Evolutionary conservation across 2,329 filamentous ascomycete species (phyloP).

Genomic region (Bisporella sp.): DNA sequence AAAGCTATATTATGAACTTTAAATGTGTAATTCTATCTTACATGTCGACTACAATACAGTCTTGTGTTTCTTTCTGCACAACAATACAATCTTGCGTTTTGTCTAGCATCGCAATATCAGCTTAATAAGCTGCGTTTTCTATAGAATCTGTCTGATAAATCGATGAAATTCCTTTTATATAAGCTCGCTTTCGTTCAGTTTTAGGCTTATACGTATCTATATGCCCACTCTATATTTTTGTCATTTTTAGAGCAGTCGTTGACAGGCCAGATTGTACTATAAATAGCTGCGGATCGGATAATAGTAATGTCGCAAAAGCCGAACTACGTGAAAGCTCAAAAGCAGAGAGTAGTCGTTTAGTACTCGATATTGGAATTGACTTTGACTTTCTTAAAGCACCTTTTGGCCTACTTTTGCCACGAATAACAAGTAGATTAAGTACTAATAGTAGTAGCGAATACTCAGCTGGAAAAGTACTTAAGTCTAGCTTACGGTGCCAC

Average conservation of each 20-base stretch:
- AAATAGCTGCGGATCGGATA: not conserved
- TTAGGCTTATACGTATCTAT: not conserved
- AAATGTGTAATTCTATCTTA: too few relatives aligned
- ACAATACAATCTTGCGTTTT: too few relatives aligned
- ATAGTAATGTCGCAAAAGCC: not conserved
- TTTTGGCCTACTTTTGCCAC: not conserved
- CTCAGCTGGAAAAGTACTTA: too few relatives aligned
- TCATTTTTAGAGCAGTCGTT: not conserved
- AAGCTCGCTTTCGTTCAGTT: not conserved
- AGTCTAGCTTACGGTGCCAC: not conserved
- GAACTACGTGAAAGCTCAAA: not conserved
- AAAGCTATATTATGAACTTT: too few relatives aligned
- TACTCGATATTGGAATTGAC: too few relatives aligned
- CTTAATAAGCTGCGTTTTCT: too few relatives aligned
- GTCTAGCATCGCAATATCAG: too few relatives aligned
- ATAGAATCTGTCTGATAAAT: constrained; percentile 1
- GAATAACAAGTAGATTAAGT: not conserved
- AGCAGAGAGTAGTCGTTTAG: not conserved
- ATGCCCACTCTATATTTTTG: not conserved
- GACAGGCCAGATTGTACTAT: not conserved
- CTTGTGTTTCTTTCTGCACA: too few relatives aligned
- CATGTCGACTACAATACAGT: too few relatives aligned
- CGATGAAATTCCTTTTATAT: not conserved
- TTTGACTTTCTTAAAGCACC: not conserved
- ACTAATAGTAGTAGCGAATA: too few relatives aligned